These are phyloP conservation scores for Rutstroemia sp. DNA, from an alignment of 2,329 filamentous ascomycete species.

Conservation along the genomic window DNA sequence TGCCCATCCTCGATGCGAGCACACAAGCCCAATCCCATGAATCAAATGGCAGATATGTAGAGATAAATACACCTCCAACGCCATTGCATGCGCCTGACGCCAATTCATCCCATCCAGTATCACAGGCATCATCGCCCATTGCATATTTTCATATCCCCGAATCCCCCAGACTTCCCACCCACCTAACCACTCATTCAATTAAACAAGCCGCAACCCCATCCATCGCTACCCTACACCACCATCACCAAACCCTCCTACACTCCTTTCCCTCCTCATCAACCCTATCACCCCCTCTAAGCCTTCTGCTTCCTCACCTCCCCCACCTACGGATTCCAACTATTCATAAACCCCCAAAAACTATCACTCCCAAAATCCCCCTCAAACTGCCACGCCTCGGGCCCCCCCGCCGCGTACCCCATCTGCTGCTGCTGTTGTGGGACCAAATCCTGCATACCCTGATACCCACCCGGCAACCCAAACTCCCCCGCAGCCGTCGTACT, in stretches of 20 bases:
- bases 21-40: too few relatives aligned
- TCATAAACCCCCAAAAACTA: slow-evolving; percentile 49
- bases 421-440: slow-evolving; percentile 6
- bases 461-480: not conserved
- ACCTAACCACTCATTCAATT: not conserved
- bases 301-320: not conserved
- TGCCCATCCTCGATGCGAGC: too few relatives aligned
- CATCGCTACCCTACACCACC: not conserved
- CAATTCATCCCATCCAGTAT: too few relatives aligned
- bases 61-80: too few relatives aligned
- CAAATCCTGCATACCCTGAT: not conserved
- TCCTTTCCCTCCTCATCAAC: not conserved
- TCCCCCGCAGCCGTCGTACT: slow-evolving; percentile 12
- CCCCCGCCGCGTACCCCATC: not conserved
- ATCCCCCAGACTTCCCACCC: not conserved
- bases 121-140: not conserved
- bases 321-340: slow-evolving; percentile 31
- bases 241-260: not conserved
- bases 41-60: too few relatives aligned
- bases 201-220: not conserved
- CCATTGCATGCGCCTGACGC: too few relatives aligned
- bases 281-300: too few relatives aligned
- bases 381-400: slow-evolving; percentile 38
- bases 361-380: slow-evolving; percentile 47
- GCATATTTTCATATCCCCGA: not conserved